Percentiles rank a stretch among this genome's conserved stretches.
Evolutionary conservation across 2,329 filamentous ascomycete genomes (phyloP).

Genomic region (Phialemonium atrogriseum): DNA sequence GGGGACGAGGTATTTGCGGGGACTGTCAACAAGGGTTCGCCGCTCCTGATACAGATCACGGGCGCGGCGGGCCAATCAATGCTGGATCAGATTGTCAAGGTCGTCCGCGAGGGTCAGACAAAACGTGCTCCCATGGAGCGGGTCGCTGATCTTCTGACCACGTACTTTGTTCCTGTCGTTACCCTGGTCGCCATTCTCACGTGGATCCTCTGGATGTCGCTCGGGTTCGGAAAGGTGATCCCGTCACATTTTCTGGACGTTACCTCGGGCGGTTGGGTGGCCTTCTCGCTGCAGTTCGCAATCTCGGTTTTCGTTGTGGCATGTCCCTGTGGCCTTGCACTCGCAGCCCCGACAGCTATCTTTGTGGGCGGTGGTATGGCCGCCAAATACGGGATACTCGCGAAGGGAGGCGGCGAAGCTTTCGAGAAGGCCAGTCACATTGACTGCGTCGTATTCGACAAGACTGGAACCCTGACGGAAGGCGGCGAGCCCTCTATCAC

Average conservation of each 20-base stretch:
- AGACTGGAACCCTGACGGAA: conserved; percentile 75
- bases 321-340: conserved; percentile 74
- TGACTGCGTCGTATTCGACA: conserved; percentile 78
- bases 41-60: conserved; percentile 55
- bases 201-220: conserved; percentile 62
- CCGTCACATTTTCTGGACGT: conserved; percentile 47
- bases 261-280: conserved; percentile 54
- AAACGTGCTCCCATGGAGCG: conserved; percentile 68
- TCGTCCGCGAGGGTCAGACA: conserved; percentile 70
- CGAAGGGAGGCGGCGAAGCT: conserved; percentile 76
- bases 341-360: conserved; percentile 79
- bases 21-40: conserved; percentile 62
- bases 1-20: conserved; percentile 64
- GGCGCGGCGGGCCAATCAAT: conserved; percentile 61
- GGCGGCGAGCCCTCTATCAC: conserved; percentile 65
- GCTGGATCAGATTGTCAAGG: conserved; percentile 71
- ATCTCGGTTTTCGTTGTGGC: conserved; percentile 84
- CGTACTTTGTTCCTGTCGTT: conserved; percentile 69
- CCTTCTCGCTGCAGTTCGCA: conserved; percentile 73
- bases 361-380: conserved; percentile 77
- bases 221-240: conserved; percentile 52
- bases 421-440: conserved; percentile 77
- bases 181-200: conserved; percentile 61
- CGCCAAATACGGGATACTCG: conserved; percentile 70
- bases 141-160: conserved; percentile 63